Percentiles rank a stretch among this genome's conserved stretches.
These are phyloP conservation scores for Adansonia madagascariensis DNA, from an alignment of 441 rosid species.

Conservation along the genomic window DNA sequence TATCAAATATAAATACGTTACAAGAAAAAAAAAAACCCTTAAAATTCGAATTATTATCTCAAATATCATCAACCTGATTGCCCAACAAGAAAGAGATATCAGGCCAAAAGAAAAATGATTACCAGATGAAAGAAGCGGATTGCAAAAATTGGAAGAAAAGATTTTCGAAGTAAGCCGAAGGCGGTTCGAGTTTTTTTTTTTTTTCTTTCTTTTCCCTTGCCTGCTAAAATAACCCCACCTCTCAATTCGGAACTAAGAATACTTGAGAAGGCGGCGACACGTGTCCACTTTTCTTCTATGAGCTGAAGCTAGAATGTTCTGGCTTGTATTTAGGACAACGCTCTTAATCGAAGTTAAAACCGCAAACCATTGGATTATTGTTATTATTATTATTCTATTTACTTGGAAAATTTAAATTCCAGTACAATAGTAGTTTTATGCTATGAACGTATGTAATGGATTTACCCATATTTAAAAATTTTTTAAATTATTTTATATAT, in stretches of 20 bases:
- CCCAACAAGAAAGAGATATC: not conserved
- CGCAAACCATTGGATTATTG: not conserved
- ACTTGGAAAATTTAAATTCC: too few species aligned
- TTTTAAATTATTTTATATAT: too few species aligned
- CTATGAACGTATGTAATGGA: too few species aligned
- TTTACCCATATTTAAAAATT: too few species aligned
- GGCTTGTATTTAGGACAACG: not conserved
- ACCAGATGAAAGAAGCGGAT: conserved; percentile 20
- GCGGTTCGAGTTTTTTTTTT: not conserved
- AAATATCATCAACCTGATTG: not conserved
- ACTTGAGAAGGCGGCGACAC: conserved; percentile 30
- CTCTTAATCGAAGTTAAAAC: not conserved
- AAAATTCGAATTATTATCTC: not conserved
- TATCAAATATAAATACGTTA: not conserved
- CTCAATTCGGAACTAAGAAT: not conserved
- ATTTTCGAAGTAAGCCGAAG: not conserved
- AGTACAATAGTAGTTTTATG: too few species aligned
- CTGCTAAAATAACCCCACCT: not conserved
- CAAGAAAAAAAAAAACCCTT: not conserved
- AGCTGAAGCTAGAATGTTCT: conserved; percentile 37
- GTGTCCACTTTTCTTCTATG: not conserved
- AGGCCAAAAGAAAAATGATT: not conserved
- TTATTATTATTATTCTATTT: too few species aligned
- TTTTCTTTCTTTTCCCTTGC: not conserved
- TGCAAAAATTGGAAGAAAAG: not conserved